These are phyloP conservation scores for Phytopythium montanum DNA, from an alignment of 352 stramenopile species.

Conservation along the genomic window DNA sequence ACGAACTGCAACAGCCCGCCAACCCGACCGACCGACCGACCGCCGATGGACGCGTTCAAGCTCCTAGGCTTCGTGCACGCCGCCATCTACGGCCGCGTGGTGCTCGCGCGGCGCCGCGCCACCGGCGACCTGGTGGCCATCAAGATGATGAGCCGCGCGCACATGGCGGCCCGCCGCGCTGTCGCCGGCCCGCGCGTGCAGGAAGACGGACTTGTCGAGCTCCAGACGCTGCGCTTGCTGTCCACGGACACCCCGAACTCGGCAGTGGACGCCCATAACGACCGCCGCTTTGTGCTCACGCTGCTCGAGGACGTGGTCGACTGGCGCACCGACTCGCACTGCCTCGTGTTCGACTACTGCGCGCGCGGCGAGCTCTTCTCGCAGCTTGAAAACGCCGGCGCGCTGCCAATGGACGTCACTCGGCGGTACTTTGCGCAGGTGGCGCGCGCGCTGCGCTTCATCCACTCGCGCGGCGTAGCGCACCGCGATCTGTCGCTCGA, in stretches of 20 bases:
- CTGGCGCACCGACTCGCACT: conserved; percentile 29
- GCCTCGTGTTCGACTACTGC: conserved; percentile 66
- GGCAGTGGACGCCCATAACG: conserved; percentile 1
- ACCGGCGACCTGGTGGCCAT: conserved; percentile 39
- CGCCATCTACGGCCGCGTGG: conserved; percentile 53
- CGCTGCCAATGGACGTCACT: conserved; percentile 23
- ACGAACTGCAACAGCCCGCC: too few species aligned
- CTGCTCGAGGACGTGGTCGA: conserved; percentile 59
- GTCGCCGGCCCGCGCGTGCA: conserved; percentile 33
- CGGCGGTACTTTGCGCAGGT: conserved; percentile 46
- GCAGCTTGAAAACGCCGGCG: conserved; percentile 13
- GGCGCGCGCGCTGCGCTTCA: conserved; percentile 34
- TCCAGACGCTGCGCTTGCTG: conserved; percentile 37
- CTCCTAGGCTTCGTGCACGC: conserved; percentile 36
- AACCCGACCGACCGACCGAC: neutral
- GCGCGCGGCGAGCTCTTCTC: conserved; percentile 56
- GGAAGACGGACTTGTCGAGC: conserved; percentile 42
- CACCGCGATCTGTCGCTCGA: conserved; percentile 68
- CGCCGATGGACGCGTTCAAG: conserved; percentile 40
- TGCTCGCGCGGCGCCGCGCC: conserved; percentile 32
- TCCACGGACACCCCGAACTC: neutral
- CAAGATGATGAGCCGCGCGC: conserved; percentile 63
- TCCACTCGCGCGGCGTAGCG: conserved; percentile 48
- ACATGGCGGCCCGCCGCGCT: conserved; percentile 40
- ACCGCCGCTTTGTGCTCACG: conserved; percentile 31